phyloP scores from a whole-genome alignment of 202 grass and related monocot species.

The Brachypodium distachyon region DNA sequence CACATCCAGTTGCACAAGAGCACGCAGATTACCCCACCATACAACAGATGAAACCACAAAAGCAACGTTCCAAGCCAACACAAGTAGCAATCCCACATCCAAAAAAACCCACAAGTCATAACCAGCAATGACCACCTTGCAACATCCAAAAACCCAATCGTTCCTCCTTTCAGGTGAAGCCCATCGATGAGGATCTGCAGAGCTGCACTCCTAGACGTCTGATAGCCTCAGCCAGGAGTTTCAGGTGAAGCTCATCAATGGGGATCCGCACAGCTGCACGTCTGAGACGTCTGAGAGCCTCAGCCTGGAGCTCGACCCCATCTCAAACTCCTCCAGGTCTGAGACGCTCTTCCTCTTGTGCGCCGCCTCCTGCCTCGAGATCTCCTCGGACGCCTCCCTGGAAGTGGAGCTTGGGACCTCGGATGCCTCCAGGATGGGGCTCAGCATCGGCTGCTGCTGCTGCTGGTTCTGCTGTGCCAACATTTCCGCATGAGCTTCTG shows the following conservation, averaged over 20 bases:
- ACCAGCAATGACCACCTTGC: not conserved
- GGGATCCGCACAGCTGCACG: constrained; percentile 67
- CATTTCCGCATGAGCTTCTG: constrained; percentile 57
- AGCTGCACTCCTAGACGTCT: constrained; percentile 77
- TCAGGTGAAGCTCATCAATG: constrained; percentile 60
- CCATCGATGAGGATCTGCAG: constrained; percentile 57
- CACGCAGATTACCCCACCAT: not conserved
- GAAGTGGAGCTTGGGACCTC: not conserved
- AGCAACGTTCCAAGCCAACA: constrained; percentile 16
- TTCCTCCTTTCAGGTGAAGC: constrained; percentile 33
- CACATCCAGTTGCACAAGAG: not conserved
- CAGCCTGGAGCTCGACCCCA: constrained; percentile 56
- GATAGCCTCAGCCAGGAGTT: constrained; percentile 75
- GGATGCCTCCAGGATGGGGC: constrained; percentile 53
- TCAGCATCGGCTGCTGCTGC: constrained; percentile 40
- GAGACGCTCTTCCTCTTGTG: constrained; percentile 83
- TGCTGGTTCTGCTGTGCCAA: constrained; percentile 33
- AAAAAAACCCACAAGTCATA: constrained; percentile 1
- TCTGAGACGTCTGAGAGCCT: constrained; percentile 87
- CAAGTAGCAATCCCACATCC: not conserved
- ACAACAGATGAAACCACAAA: constrained; percentile 11
- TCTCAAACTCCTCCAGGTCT: constrained; percentile 64
- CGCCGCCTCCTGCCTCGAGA: constrained; percentile 18
- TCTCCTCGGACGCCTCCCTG: constrained; percentile 32
- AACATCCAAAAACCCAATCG: not conserved